Base-by-base conservation (phyloP, 495 filamentous ascomycete species). In the Neurospora intermedia region DNA sequence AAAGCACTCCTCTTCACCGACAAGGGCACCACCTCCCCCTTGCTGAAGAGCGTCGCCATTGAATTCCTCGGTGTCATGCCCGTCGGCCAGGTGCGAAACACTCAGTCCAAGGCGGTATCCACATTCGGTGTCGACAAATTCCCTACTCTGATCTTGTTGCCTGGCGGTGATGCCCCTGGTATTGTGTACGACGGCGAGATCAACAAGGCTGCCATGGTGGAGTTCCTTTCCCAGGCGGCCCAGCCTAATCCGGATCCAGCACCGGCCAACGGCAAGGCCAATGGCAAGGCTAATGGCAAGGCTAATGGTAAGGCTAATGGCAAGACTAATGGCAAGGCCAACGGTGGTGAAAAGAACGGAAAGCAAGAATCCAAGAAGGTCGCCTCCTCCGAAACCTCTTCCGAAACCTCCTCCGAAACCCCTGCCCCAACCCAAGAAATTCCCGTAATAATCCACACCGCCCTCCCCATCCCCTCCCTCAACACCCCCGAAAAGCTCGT, bases 1-100 rank as follows among this genome's bases (percentile, higher is more conserved):
- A 98, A 97, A 84, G 94, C 93, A 6, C 89, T 99, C 54, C 84
- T 98, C 15, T 98, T 99, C 83, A 97, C 92, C 3, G 93, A 97
- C 73, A 98, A 98, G 82, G 95, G 94, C 1, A 91, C 91, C 16
- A 94, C 92, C 0, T 92, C 92, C 79, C 86, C 94, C 11, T 83
- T 97, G 16, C 86, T 97, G 72, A 93, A 91, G 81, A 90, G 93
- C 41, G 78, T 98, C 35, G 95, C 96, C 1, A 92, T 97, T 73
- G 96, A 98, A 74, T 98, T 95, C 81, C 84, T 94, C n/a, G 94
- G 90, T 40, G 88, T 87, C 59, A 90, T 98, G 77, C 86, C 86
- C 15, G 85, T 99, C 72, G 94, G 91, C 31, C 95, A 98, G 82
- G 89, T 97, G 48, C 88, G 94, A 62, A 90, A 92, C 81, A 97